Evolutionary conservation across 2,329 filamentous ascomycete genomes (phyloP).

Genomic region (Lachnellula hyalina): DNA sequence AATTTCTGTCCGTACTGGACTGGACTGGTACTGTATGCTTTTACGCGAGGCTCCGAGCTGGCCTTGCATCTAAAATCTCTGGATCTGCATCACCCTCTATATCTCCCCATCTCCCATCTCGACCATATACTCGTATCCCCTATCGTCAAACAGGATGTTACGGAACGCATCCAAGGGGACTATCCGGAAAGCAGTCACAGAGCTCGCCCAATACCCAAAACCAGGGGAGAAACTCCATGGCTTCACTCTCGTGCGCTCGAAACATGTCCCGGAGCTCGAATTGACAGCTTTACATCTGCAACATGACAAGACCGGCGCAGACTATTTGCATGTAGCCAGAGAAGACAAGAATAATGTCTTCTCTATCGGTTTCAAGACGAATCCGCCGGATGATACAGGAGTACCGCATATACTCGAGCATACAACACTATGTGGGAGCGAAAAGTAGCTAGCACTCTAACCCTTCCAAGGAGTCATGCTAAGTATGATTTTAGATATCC

Average conservation of each 20-base stretch:
- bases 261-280: constrained; percentile 91
- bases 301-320: constrained; percentile 92
- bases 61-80: background rate
- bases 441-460: constrained; percentile 57
- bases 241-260: constrained; percentile 83
- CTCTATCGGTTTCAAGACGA: constrained; percentile 98
- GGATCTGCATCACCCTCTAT: background rate
- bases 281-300: constrained; percentile 84
- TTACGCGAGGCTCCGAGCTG: constrained; percentile 4
- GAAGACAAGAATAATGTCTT: constrained; percentile 99
- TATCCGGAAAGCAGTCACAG: constrained; percentile 62
- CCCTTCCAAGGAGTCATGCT: constrained; percentile 21
- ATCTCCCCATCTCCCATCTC: background rate
- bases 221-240: constrained; percentile 85
- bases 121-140: background rate
- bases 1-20: background rate
- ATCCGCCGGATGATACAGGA: constrained; percentile 92
- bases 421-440: constrained; percentile 90
- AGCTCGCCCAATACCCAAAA: constrained; percentile 68
- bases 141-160: constrained; percentile 37
- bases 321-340: constrained; percentile 90
- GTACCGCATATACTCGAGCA: constrained; percentile 97
- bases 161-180: constrained; percentile 44
- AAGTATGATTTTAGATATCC: constrained; percentile 61
- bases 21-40: constrained; percentile 1